Conservation (phyloP, 129 eudicot genomes). For the Pulicaria dysenterica region DNA sequence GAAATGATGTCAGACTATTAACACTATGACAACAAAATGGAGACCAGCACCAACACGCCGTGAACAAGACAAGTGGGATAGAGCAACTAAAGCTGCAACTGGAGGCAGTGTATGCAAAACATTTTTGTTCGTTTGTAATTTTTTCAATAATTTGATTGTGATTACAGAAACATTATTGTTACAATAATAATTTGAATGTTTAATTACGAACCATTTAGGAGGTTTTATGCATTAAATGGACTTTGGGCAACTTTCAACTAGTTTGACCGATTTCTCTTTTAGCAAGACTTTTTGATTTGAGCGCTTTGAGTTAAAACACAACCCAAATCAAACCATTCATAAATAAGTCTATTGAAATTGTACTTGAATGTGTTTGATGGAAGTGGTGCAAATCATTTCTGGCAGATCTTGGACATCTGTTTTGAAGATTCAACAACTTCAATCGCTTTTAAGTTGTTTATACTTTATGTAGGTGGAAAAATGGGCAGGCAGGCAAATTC, state of each 20-base stretch:
- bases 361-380: neutral
- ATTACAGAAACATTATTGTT: neutral
- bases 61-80: constrained; percentile 92
- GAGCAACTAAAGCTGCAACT: constrained; percentile 91
- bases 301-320: too few relatives aligned
- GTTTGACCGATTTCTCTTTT: neutral
- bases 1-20: constrained; percentile 42
- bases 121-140: neutral
- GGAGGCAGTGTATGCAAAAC: constrained; percentile 84
- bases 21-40: constrained; percentile 54
- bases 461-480: neutral
- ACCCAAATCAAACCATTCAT: too few relatives aligned
- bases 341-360: too few relatives aligned
- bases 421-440: constrained; percentile 3
- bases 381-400: too few relatives aligned
- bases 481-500: neutral
- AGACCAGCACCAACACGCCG: constrained; percentile 93
- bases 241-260: neutral
- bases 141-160: neutral
- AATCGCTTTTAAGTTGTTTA: neutral
- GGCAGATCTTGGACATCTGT: neutral
- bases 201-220: neutral
- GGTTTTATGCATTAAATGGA: neutral
- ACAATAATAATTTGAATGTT: neutral
- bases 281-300: too few relatives aligned